Conservation (phyloP, 495 filamentous ascomycete genomes). For the Lasiosphaeris hirsuta region DNA sequence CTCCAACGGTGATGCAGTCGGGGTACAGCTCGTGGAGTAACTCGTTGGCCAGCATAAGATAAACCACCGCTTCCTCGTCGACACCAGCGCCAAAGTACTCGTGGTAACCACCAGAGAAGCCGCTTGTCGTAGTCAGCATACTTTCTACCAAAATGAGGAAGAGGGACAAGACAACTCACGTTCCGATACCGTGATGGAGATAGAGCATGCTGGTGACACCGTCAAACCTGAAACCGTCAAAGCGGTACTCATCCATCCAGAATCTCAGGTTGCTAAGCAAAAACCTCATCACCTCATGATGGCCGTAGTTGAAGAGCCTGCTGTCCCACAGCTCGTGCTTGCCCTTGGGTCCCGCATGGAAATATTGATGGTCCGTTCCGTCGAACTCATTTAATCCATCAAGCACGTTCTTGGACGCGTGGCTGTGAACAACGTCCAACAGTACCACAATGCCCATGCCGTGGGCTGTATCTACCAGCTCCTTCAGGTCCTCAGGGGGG, state of each 20-base stretch:
- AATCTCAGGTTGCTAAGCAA: constrained; percentile 92
- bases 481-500: constrained; percentile 90
- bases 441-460: constrained; percentile 87
- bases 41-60: constrained; percentile 95
- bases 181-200: constrained; percentile 92
- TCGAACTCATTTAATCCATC: constrained; percentile 96
- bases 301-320: constrained; percentile 93
- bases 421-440: constrained; percentile 94
- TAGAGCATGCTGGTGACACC: constrained; percentile 99
- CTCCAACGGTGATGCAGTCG: constrained; percentile 82
- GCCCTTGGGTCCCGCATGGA: constrained; percentile 81
- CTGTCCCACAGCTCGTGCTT: constrained; percentile 93
- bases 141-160: not conserved
- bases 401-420: constrained; percentile 93
- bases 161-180: constrained; percentile 58
- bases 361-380: constrained; percentile 90
- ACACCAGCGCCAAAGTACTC: constrained; percentile 93
- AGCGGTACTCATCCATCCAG: constrained; percentile 98
- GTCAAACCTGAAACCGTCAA: constrained; percentile 97
- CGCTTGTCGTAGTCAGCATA: constrained; percentile 48
- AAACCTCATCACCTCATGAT: constrained; percentile 91
- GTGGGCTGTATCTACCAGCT: constrained; percentile 93
- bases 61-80: constrained; percentile 94
- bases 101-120: constrained; percentile 97
- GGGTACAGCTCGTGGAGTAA: constrained; percentile 90